Conservation (phyloP, 2,329 filamentous ascomycete genomes). For the Fonsecaea nubica region DNA sequence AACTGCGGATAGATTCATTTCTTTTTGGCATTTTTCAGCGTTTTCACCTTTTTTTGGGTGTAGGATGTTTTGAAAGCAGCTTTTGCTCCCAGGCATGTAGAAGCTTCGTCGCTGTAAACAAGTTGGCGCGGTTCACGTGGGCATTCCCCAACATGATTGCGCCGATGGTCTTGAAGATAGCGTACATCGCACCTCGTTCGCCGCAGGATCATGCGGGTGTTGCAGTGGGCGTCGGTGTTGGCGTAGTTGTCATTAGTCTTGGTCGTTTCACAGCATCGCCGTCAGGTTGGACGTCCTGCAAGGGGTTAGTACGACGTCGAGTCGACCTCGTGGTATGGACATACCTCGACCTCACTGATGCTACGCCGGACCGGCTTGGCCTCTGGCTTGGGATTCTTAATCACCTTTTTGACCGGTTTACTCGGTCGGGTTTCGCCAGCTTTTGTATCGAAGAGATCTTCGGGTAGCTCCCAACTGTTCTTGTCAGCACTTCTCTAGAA, state of each 20-base stretch:
- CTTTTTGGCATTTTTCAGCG: slow-evolving; percentile 31
- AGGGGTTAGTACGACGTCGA: slow-evolving; percentile 5
- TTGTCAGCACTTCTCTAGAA: slow-evolving; percentile 19
- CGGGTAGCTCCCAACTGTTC: slow-evolving; percentile 79
- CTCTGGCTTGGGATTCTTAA: slow-evolving; percentile 28
- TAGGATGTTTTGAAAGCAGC: slow-evolving; percentile 17
- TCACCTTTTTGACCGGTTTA: slow-evolving; percentile 61
- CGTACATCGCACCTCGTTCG: slow-evolving; percentile 15
- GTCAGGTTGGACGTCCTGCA: slow-evolving; percentile 25
- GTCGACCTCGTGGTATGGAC: not conserved
- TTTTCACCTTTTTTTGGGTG: slow-evolving; percentile 35
- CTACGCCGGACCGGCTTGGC: slow-evolving; percentile 27
- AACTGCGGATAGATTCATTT: slow-evolving; percentile 22
- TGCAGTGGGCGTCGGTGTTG: slow-evolving; percentile 32
- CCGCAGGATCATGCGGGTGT: slow-evolving; percentile 28
- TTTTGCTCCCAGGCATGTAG: slow-evolving; percentile 16
- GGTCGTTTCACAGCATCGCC: slow-evolving; percentile 32
- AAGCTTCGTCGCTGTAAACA: not conserved
- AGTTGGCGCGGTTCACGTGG: not conserved
- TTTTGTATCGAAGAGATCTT: slow-evolving; percentile 76
- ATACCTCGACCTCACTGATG: slow-evolving; percentile 35
- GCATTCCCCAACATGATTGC: not conserved
- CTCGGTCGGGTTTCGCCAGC: slow-evolving; percentile 75
- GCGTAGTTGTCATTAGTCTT: slow-evolving; percentile 29
- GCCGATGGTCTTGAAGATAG: slow-evolving; percentile 7